Evolutionary conservation across 2,329 filamentous ascomycete species (phyloP).

Genomic region (Penicillium corylophilum): DNA sequence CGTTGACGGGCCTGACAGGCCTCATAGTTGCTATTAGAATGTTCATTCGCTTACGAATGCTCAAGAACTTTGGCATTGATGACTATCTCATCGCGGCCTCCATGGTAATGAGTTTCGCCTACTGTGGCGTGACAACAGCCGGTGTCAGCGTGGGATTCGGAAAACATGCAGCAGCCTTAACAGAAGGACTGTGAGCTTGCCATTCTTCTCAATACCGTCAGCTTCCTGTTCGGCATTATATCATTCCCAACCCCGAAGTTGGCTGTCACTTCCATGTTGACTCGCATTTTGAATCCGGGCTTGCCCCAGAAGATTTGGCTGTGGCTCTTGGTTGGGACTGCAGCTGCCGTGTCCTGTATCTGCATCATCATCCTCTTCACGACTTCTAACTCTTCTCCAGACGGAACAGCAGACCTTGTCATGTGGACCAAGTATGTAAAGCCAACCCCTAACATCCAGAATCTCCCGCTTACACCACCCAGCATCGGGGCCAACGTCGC

Average conservation of each 20-base stretch:
- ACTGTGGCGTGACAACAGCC: conserved; percentile 35
- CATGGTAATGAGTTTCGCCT: conserved; percentile 36
- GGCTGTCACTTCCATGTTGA: conserved; percentile 29
- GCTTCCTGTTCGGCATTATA: conserved; percentile 30
- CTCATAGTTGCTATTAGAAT: conserved; percentile 35
- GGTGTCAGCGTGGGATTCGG: conserved; percentile 43
- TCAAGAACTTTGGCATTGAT: conserved; percentile 37
- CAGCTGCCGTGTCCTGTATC: conserved; percentile 31
- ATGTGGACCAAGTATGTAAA: conserved; percentile 47
- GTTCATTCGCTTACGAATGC: conserved; percentile 32
- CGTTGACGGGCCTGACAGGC: conserved; percentile 31
- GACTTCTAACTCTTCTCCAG: too few relatives aligned
- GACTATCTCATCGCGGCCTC: conserved; percentile 40
- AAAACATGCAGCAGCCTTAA: conserved; percentile 37
- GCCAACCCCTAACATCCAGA: neutral
- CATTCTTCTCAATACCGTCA: conserved; percentile 25
- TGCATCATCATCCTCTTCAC: conserved; percentile 45
- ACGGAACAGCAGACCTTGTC: conserved; percentile 24
- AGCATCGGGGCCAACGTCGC: conserved; percentile 35
- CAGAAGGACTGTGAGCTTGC: conserved; percentile 28
- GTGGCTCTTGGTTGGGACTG: conserved; percentile 31
- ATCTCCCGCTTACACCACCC: neutral
- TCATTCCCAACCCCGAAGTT: conserved; percentile 32
- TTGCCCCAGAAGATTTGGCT: conserved; percentile 16
- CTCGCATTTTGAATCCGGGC: conserved; percentile 29